Conservation (phyloP, 2,329 filamentous ascomycete species). For the Aspergillus latus region DNA sequence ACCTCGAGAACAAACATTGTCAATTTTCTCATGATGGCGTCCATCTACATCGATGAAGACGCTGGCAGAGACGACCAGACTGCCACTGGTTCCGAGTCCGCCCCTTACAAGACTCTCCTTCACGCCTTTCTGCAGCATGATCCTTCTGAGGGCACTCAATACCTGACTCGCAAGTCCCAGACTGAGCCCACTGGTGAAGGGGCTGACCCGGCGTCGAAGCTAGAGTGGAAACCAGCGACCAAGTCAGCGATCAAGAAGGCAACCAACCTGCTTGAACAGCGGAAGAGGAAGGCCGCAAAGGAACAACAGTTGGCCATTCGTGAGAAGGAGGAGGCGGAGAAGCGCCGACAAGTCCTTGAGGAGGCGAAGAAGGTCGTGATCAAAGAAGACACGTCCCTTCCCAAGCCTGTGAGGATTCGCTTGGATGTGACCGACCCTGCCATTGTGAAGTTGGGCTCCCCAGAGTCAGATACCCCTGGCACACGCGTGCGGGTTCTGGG, state of each 20-base stretch:
- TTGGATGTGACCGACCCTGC: slow-evolving; percentile 68
- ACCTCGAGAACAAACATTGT: not conserved
- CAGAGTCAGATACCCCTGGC: slow-evolving; percentile 61
- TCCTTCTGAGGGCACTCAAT: slow-evolving; percentile 59
- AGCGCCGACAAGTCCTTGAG: slow-evolving; percentile 70
- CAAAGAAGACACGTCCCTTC: slow-evolving; percentile 69
- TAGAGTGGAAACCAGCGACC: slow-evolving; percentile 76
- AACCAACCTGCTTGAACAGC: slow-evolving; percentile 68
- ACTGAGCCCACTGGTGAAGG: slow-evolving; percentile 60
- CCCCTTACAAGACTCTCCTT: slow-evolving; percentile 78
- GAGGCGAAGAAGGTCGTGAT: slow-evolving; percentile 77
- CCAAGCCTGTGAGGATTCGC: slow-evolving; percentile 71
- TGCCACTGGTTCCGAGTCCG: slow-evolving; percentile 66
- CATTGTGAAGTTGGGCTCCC: slow-evolving; percentile 55
- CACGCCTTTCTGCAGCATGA: slow-evolving; percentile 73
- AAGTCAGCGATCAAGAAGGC: slow-evolving; percentile 88
- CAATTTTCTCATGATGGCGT: slow-evolving; percentile 32
- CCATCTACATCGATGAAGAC: slow-evolving; percentile 77
- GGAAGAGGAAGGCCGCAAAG: slow-evolving; percentile 82
- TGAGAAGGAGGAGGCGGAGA: slow-evolving; percentile 70
- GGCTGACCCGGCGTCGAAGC: slow-evolving; percentile 63
- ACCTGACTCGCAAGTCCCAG: slow-evolving; percentile 67
- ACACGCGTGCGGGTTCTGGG: slow-evolving; percentile 77
- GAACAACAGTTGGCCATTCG: slow-evolving; percentile 70
- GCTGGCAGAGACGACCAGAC: slow-evolving; percentile 68